Evolutionary conservation across 306 rosid species (phyloP), one percentile per base, ranked within the genome.

Genomic region (Acacia crassicarpa): DNA sequence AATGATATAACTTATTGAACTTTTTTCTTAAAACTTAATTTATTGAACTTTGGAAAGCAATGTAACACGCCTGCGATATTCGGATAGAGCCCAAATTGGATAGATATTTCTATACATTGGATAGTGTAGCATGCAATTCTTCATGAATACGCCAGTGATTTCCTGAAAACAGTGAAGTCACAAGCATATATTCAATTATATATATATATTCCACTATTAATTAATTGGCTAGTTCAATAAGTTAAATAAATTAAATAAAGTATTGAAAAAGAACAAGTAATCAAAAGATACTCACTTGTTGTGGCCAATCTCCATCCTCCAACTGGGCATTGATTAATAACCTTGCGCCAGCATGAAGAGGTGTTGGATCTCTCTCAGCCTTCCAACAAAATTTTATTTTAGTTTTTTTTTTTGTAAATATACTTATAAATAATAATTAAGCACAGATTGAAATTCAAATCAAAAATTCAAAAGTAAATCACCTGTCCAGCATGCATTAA

Each of bases 51-150:
- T 41, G 38, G 90, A 86, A 61, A 90, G 91, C 86, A 92, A 83
- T 1, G 91, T 84, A 77, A 90, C 87, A 20, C 85, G 83, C 22
- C 80, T 87, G 8, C 98, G 85, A 83, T 93, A 91, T 78, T 93
- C 97, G 56, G 90, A 97, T 2, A 91, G 84, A 69, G 91, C 97
- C 94, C 94, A 90, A 81, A 93, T 9, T 2, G 97, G 98, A 71
- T 76, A 93, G 22, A 89, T 91, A 79, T 89, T 88, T 78, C 97
- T 89, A n/a, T 90, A 89, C 84, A 92, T 88, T 65, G 98, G 90
- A 8, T 90, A 93, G 74, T 93, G 98, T 17, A 90, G 44, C 86
- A 92, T 89, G 59, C 91, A 88, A 38, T 91, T 91, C 84, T 86
- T 90, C 87, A 85, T 84, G 83, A 89, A 91, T 20, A 85, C 94